Base-by-base conservation (phyloP, 2,329 filamentous ascomycete genomes). In the Pezizomycotina sp. region DNA sequence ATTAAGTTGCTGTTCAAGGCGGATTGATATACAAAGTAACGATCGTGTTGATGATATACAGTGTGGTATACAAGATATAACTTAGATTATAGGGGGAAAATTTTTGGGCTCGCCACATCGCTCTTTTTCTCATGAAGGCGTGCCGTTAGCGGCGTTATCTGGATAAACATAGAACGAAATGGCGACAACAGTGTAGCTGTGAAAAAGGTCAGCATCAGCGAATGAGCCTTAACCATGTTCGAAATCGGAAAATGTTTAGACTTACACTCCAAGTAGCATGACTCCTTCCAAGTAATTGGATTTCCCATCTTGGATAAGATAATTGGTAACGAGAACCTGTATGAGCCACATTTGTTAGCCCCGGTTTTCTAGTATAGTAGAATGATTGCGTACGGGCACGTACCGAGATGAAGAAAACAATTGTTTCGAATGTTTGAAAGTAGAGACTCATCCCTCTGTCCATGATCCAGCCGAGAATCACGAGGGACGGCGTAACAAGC, bases 261-360 rank as follows among this genome's bases (percentile, higher is more conserved):
- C 58, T 43, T 59, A 66, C 63, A 66, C 61, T 52, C 64, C 64
- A 43, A 68, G 48, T 37, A 73, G 66, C 70, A 86, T 77, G 30
- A 76, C 76, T 27, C 79, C 79, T 56, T 86, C 79, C 14, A 86
- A 68, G 49, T 86, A 86, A 57, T 86, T 89, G 9, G 74, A 80
- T 57, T 78, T 80, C 51, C 80, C 80, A 52, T 86, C 80, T 53
- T 80, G 74, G 27, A 84, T 75, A 2, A 69, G 77, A 57, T 72
- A 83, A 38, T 52, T 50, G 13, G 50, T 50, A 31, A 52, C 48
- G 29, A 51, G 37, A 12, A 51, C n/a, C n/a, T n/a, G n/a, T n/a
- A n/a, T 6, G 60, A 20, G 10, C n/a, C 13, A n/a, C 3, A 19
- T n/a, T n/a, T 9, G 27, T 5, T 6, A 12, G 4, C 31, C 9